Base-by-base conservation (phyloP, 2,329 filamentous ascomycete species). In the Clarireedia paspali region DNA sequence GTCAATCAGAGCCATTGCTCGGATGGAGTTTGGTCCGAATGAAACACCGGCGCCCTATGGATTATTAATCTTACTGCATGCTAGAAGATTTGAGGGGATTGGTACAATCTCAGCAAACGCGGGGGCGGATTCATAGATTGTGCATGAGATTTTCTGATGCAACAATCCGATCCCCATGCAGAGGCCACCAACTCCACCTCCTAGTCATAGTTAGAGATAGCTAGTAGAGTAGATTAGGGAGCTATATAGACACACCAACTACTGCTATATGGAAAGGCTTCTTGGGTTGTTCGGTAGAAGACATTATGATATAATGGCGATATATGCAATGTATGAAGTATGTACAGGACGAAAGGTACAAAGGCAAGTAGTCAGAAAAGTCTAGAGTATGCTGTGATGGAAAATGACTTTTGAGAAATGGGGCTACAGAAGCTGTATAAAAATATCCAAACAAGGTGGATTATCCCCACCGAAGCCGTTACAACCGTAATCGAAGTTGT, bases 181-280 rank as follows among this genome's bases (percentile, higher is more conserved):
- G 6, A 69, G 59, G 6, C 67, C 66, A 45, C 66, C 67, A 10
- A 68, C 68, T 9, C 67, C 65, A 23, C 66, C 65, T 20, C 67
- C 64, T 66, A 45, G n/a, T 10, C 6, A 17, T 45, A 10, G n/a
- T 20, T 20, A 23, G n/a, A 45, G 42, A 20, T n/a, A 6, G 42
- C 17, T 20, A 7, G 39, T 9, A 17, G 34, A 24, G 6, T 2
- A 2, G 6, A 30, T 9, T 30, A 30, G 27, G 27, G 27, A 9
- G 27, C 10, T 9, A 10, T 30, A 30, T 30, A 30, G 9, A 9
- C 52, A 20, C 61, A 63, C 63, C 66, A 36, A 63, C 64, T n/a
- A 69, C 62, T 4, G 67, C 67, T 23, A 69, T 48, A 45, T 68
- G 66, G 50, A 66, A 68, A 26, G 62, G 58, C 38, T 65, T 66